phyloP scores from a whole-genome alignment of 2,329 filamentous ascomycete species.

The Epichloe glyceriae region DNA sequence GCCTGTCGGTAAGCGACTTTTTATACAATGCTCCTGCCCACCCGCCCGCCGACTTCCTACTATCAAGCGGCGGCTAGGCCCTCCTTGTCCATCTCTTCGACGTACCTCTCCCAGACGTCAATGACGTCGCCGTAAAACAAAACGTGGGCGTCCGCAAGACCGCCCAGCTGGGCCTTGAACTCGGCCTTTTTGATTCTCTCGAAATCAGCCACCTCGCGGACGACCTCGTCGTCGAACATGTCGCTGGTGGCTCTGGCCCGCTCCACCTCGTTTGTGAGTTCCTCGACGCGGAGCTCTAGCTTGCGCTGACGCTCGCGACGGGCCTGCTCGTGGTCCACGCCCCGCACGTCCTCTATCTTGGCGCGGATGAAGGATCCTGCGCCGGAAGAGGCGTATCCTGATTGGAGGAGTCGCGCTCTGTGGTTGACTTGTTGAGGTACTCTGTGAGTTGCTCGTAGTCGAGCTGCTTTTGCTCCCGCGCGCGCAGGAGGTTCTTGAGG shows the following conservation, averaged over 20 bases:
- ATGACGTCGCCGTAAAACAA: constrained; percentile 72
- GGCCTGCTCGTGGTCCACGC: constrained; percentile 89
- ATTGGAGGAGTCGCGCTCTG: constrained; percentile 69
- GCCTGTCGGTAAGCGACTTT: too few relatives aligned
- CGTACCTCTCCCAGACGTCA: constrained; percentile 77
- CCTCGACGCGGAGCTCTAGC: constrained; percentile 83
- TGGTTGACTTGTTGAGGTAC: constrained; percentile 81
- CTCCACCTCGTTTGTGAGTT: constrained; percentile 81
- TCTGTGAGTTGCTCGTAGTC: constrained; percentile 94
- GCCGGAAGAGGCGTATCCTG: constrained; percentile 40
- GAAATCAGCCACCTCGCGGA: constrained; percentile 85
- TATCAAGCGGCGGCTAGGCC: constrained; percentile 17
- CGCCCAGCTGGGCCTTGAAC: constrained; percentile 77
- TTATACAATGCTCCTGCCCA: too few relatives aligned
- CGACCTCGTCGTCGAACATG: constrained; percentile 91
- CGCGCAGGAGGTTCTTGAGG: constrained; percentile 77
- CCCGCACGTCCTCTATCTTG: constrained; percentile 93
- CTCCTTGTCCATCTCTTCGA: constrained; percentile 75
- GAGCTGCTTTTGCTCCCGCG: constrained; percentile 92
- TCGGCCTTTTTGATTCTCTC: constrained; percentile 92
- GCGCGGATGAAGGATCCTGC: constrained; percentile 77
- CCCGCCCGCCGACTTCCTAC: neutral
- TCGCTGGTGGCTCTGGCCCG: constrained; percentile 75
- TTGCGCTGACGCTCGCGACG: constrained; percentile 78
- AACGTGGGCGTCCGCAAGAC: constrained; percentile 72